Percentiles rank a stretch among this genome's conserved stretches.
These are phyloP conservation scores for Pyronema omphalodes DNA, from an alignment of 495 filamentous ascomycete species.

Conservation along the genomic window DNA sequence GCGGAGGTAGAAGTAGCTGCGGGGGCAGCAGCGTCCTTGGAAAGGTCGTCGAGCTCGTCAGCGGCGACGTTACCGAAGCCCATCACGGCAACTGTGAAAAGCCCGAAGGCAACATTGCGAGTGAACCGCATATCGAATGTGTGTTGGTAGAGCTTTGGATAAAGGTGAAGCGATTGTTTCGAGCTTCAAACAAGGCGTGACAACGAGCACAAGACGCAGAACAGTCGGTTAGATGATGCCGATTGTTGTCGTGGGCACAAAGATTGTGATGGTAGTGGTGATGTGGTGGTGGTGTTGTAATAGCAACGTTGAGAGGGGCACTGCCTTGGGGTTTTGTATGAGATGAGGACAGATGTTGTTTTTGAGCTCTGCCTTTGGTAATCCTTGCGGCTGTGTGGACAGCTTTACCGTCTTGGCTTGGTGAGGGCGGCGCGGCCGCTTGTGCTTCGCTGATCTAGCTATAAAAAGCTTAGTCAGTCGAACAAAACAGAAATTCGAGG, in stretches of 20 bases:
- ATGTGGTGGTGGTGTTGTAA: not conserved
- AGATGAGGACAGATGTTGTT: slow-evolving; percentile 4
- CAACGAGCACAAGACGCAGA: no score
- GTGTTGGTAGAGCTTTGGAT: slow-evolving; percentile 2
- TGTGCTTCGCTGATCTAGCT: no score
- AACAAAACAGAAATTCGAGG: no score
- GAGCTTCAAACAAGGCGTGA: no score
- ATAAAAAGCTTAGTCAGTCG: no score
- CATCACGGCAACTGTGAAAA: slow-evolving; percentile 51
- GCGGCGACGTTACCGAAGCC: slow-evolving; percentile 42
- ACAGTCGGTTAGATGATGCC: no score
- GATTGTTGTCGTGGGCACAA: no score
- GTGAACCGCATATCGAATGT: slow-evolving; percentile 56
- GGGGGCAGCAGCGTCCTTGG: slow-evolving; percentile 28
- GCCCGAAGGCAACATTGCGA: slow-evolving; percentile 42
- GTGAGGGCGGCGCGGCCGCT: no score
- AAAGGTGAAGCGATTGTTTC: not conserved
- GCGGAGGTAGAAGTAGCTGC: slow-evolving; percentile 23
- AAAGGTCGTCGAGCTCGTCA: slow-evolving; percentile 45
- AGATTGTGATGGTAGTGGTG: not conserved
- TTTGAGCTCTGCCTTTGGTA: not conserved
- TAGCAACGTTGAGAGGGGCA: not conserved
- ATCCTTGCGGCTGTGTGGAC: not conserved
- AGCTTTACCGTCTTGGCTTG: not conserved
- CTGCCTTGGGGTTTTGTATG: slow-evolving; percentile 1